phyloP scores from a whole-genome alignment of 2,329 filamentous ascomycete genomes.

The Coccinonectria pachysandricola region DNA sequence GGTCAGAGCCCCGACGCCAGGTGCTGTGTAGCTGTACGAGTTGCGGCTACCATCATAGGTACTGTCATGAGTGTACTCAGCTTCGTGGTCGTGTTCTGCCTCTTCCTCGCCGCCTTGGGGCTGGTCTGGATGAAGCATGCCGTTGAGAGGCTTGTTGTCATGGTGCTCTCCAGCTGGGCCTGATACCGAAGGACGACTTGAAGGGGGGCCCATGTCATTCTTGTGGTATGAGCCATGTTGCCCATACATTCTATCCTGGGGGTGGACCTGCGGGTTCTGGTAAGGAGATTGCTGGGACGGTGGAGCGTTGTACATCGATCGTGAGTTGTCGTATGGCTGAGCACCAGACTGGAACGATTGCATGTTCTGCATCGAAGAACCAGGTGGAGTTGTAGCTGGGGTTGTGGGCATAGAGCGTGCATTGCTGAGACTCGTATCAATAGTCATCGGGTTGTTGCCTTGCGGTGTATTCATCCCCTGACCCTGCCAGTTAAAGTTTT shows the following conservation, averaged over 20 bases:
- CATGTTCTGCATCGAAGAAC: conserved; percentile 65
- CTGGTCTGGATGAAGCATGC: conserved; percentile 48
- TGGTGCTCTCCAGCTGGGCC: conserved; percentile 51
- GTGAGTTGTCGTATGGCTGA: conserved; percentile 65
- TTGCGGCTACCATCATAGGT: conserved; percentile 63
- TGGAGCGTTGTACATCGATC: conserved; percentile 67
- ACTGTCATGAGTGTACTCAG: conserved; percentile 81
- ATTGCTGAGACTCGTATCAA: conserved; percentile 69
- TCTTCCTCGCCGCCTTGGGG: conserved; percentile 54
- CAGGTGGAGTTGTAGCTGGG: conserved; percentile 84
- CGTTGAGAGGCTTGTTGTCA: conserved; percentile 55
- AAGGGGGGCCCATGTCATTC: conserved; percentile 79
- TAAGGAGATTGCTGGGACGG: conserved; percentile 64
- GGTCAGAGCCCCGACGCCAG: conserved; percentile 54
- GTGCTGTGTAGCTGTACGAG: conserved; percentile 68
- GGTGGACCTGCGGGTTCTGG: conserved; percentile 47
- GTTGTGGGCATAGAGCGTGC: conserved; percentile 80
- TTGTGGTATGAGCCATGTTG: conserved; percentile 65
- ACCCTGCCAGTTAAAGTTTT: conserved; percentile 69
- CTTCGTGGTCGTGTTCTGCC: conserved; percentile 63
- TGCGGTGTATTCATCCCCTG: conserved; percentile 52
- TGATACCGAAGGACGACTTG: conserved; percentile 47
- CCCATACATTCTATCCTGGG: conserved; percentile 56
- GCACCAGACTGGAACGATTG: conserved; percentile 60
- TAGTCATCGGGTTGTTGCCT: conserved; percentile 61